Evolutionary conservation across 2,329 filamentous ascomycete species (phyloP).

Genomic region (Tolypocladium tropicale): DNA sequence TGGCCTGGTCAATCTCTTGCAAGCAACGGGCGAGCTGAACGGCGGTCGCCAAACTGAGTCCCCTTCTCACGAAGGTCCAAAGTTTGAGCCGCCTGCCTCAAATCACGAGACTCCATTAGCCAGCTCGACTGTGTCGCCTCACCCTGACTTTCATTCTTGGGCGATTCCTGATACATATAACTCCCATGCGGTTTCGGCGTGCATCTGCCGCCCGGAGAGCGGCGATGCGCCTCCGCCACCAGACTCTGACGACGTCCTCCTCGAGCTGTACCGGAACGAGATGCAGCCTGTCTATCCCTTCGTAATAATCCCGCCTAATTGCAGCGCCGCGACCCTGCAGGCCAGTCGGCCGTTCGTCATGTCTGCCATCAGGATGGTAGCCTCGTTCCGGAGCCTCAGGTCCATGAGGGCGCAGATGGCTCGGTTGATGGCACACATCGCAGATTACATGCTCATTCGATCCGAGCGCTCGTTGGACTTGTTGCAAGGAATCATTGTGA

Average conservation of each 20-base stretch:
- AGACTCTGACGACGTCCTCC: conserved; percentile 34
- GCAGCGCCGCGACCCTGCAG: conserved; percentile 25
- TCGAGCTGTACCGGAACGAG: conserved; percentile 32
- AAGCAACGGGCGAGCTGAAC: conserved; percentile 28
- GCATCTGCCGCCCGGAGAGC: conserved; percentile 33
- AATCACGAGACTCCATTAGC: conserved; percentile 14
- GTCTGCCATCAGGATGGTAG: conserved; percentile 37
- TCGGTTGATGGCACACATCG: conserved; percentile 32
- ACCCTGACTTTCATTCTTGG: conserved; percentile 12
- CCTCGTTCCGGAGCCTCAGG: conserved; percentile 33
- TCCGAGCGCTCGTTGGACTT: conserved; percentile 40
- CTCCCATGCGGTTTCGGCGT: conserved; percentile 32
- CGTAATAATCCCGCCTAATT: conserved; percentile 28
- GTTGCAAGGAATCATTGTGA: conserved; percentile 36
- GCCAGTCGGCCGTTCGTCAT: conserved; percentile 36
- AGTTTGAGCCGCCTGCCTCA: conserved; percentile 12
- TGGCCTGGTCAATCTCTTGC: conserved; percentile 36
- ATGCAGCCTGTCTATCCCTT: conserved; percentile 36
- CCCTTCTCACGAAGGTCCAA: conserved; percentile 15
- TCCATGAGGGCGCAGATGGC: conserved; percentile 42
- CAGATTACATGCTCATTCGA: conserved; percentile 37
- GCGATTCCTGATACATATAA: conserved; percentile 33
- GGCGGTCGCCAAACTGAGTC: conserved; percentile 12
- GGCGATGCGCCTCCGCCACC: conserved; percentile 27
- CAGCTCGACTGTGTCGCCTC: conserved; percentile 7